Conservation (phyloP, 495 filamentous ascomycete species). For the Achaetomiella virescens region DNA sequence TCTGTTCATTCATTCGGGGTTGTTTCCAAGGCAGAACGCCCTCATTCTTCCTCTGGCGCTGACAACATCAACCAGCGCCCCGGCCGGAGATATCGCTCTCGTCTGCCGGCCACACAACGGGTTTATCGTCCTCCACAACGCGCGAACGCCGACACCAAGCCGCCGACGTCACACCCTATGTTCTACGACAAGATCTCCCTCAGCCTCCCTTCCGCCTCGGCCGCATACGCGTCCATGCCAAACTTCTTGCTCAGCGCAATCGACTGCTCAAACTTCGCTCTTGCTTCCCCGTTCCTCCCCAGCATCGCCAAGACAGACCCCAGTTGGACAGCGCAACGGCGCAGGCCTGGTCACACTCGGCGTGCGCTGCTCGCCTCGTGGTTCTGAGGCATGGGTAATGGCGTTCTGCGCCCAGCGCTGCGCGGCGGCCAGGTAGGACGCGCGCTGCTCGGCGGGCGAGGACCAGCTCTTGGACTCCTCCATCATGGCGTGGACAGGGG, state of each 20-base stretch:
- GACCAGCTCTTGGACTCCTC: slow-evolving; percentile 20
- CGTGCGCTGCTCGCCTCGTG: slow-evolving; percentile 50
- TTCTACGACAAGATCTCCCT: too few species aligned
- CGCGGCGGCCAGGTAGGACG: slow-evolving; percentile 54
- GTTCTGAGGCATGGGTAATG: slow-evolving; percentile 48
- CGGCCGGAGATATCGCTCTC: too few species aligned
- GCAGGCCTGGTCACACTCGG: slow-evolving; percentile 81
- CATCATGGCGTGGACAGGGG: slow-evolving; percentile 28
- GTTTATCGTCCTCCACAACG: too few species aligned
- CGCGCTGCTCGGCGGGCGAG: slow-evolving; percentile 37
- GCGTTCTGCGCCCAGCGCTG: slow-evolving; percentile 70
- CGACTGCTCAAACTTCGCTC: slow-evolving; percentile 57
- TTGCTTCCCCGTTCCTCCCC: slow-evolving; percentile 59
- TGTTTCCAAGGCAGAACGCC: too few species aligned
- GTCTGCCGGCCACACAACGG: too few species aligned
- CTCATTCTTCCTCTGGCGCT: too few species aligned
- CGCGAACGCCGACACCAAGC: too few species aligned
- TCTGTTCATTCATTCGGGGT: too few species aligned
- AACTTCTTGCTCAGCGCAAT: slow-evolving; percentile 54
- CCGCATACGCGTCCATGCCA: slow-evolving; percentile 57
- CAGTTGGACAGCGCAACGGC: slow-evolving; percentile 79
- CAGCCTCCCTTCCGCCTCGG: slow-evolving; percentile 53
- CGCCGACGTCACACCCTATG: background rate
- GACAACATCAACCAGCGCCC: too few species aligned
- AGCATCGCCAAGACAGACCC: slow-evolving; percentile 72